phyloP scores from a whole-genome alignment of 805 yeast species.

The Clavispora carvajalis region DNA sequence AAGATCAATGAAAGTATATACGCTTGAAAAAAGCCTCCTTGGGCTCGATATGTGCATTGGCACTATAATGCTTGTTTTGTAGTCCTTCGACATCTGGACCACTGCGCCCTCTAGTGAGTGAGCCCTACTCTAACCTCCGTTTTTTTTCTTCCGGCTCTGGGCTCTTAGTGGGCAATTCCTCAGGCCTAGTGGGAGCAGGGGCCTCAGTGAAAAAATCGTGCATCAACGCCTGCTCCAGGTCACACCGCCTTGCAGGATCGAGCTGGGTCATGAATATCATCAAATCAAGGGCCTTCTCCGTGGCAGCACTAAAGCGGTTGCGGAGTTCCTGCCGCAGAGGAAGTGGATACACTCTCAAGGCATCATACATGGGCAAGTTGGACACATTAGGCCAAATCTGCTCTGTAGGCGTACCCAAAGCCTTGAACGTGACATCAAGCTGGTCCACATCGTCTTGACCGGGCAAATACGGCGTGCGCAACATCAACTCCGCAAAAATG shows the following conservation, averaged over 20 bases:
- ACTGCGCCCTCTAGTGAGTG: no score
- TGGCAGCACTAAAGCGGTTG: conserved; percentile 84
- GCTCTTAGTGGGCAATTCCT: conserved; percentile 49
- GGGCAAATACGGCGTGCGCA: conserved; percentile 91
- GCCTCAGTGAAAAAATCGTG: conserved; percentile 65
- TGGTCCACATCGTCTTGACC: conserved; percentile 90
- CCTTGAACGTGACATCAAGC: conserved; percentile 87
- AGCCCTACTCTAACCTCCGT: conserved; percentile 12
- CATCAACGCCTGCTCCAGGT: conserved; percentile 56
- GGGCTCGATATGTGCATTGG: no score
- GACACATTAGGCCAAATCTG: conserved; percentile 88
- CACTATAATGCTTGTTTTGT: no score
- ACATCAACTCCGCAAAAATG: conserved; percentile 93
- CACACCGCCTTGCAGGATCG: conserved; percentile 74
- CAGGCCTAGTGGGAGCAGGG: conserved; percentile 72
- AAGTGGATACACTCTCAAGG: conserved; percentile 70
- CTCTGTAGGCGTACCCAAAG: conserved; percentile 94
- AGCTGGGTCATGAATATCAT: conserved; percentile 66
- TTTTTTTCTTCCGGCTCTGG: conserved; percentile 16
- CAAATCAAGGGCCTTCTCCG: conserved; percentile 74
- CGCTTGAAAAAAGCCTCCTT: no score
- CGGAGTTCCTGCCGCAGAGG: conserved; percentile 78
- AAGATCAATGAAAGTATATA: no score
- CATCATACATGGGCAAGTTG: conserved; percentile 68
- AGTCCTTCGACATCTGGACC: no score